Evolutionary conservation across 2,329 filamentous ascomycete genomes (phyloP).

Genomic region (Xylariales sp.): DNA sequence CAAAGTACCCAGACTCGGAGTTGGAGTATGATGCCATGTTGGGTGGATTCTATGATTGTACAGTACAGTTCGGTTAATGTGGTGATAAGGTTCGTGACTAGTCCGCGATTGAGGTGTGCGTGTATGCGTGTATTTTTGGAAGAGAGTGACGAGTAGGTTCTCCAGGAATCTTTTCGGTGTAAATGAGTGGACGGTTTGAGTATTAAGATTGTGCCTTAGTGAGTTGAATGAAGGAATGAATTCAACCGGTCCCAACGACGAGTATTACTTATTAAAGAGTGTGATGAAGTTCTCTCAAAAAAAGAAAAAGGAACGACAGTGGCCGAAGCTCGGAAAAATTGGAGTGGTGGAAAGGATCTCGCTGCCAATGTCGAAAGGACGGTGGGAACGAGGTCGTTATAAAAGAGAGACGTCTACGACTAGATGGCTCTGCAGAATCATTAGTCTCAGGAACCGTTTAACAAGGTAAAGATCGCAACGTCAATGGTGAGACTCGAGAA

Average conservation of each 20-base stretch:
- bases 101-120: too few species aligned
- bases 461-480: too few species aligned
- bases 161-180: conserved; percentile 43
- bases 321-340: conserved; percentile 30
- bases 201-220: conserved; percentile 30
- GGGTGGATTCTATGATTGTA: too few species aligned
- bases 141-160: conserved; percentile 47
- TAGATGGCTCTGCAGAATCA: conserved; percentile 34
- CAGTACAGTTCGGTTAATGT: too few species aligned
- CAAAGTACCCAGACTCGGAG: conserved; percentile 47
- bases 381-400: conserved; percentile 42
- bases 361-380: conserved; percentile 35
- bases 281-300: conserved; percentile 38
- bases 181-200: conserved; percentile 11
- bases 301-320: conserved; percentile 50
- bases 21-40: conserved; percentile 42
- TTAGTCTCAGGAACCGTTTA: conserved; percentile 8
- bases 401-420: conserved; percentile 43
- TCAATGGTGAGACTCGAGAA: neutral
- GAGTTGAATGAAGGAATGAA: too few species aligned
- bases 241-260: too few species aligned
- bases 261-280: conserved; percentile 42
- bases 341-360: conserved; percentile 25
- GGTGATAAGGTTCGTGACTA: too few species aligned
- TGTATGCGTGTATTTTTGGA: too few species aligned